Percentiles rank a stretch among this genome's conserved stretches.
These are phyloP conservation scores for Nicotiana noctiflora DNA, from an alignment of 257 asterid species.

Conservation along the genomic window DNA sequence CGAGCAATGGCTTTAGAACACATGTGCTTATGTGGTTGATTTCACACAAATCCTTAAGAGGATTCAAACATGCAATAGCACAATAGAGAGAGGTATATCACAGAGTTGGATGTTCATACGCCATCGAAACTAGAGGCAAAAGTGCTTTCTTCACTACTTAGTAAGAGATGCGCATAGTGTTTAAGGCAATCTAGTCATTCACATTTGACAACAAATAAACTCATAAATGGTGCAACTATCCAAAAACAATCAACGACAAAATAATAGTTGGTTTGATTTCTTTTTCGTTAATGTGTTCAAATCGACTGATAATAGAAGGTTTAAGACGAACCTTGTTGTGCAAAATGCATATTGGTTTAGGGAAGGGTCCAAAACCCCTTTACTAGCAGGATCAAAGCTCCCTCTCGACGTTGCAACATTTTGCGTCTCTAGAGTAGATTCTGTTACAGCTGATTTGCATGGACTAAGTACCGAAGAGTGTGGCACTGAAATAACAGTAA, in stretches of 20 bases:
- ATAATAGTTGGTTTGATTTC: not conserved
- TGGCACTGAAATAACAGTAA: slow-evolving; percentile 48
- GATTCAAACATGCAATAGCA: not conserved
- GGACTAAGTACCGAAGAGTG: slow-evolving; percentile 57
- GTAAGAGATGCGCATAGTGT: not conserved
- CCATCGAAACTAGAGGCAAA: not conserved
- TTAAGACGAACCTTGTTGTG: slow-evolving; percentile 47
- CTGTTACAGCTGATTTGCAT: slow-evolving; percentile 43
- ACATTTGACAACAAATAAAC: not conserved
- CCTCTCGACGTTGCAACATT: slow-evolving; percentile 26
- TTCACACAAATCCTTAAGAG: not conserved
- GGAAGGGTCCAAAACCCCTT: slow-evolving; percentile 29
- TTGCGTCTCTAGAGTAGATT: slow-evolving; percentile 43
- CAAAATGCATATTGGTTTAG: slow-evolving; percentile 34
- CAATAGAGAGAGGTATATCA: not conserved
- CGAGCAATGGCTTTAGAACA: not conserved
- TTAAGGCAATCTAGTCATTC: not conserved
- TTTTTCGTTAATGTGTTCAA: not conserved
- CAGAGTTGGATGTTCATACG: not conserved
- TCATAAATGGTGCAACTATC: not conserved
- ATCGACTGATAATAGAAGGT: slow-evolving; percentile 4
- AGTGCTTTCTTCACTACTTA: not conserved
- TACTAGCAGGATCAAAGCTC: slow-evolving; percentile 23
- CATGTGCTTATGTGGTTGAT: not conserved
- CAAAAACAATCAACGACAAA: not conserved